A percentile compares a stretch with the other conserved stretches of the same genome.
Evolutionary conservation across 495 filamentous ascomycete genomes (phyloP).

Genomic region (Neurospora tetraspora): DNA sequence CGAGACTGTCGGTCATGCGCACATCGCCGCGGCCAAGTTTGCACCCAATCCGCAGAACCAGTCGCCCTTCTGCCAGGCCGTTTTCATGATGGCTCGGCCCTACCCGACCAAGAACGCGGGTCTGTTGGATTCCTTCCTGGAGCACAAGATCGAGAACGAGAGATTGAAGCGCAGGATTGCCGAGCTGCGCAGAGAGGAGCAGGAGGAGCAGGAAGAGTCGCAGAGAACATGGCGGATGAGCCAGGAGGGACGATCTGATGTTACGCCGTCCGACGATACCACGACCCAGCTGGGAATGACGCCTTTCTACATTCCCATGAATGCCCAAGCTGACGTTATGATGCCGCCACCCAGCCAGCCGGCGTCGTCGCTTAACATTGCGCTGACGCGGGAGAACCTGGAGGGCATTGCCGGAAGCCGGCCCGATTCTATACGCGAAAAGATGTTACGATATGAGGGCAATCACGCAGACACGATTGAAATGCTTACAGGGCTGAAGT

Average conservation of each 20-base stretch:
- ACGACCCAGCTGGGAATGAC: constrained; percentile 4
- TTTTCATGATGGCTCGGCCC: constrained; percentile 89
- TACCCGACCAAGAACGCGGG: constrained; percentile 82
- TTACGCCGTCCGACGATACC: constrained; percentile 42
- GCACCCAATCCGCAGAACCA: constrained; percentile 52
- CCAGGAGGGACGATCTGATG: constrained; percentile 43
- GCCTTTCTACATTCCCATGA: constrained; percentile 12
- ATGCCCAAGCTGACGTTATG: constrained; percentile 18
- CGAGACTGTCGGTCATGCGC: constrained; percentile 85
- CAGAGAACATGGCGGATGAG: constrained; percentile 41
- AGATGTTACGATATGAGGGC: constrained; percentile 66
- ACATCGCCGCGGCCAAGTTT: constrained; percentile 62
- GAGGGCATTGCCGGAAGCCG: constrained; percentile 62
- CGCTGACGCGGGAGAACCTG: constrained; percentile 66
- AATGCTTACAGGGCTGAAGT: constrained; percentile 82
- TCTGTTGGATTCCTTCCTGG: constrained; percentile 84
- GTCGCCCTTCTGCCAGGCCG: constrained; percentile 67
- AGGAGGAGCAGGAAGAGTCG: constrained; percentile 56
- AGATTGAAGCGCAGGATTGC: constrained; percentile 72
- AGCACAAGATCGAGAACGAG: constrained; percentile 97
- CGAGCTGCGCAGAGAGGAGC: constrained; percentile 77
- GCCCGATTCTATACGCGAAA: constrained; percentile 65
- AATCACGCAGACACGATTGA: constrained; percentile 84
- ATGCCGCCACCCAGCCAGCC: constrained; percentile 68
- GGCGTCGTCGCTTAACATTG: constrained; percentile 43